Evolutionary conservation across 257 asterid genomes (phyloP).

Genomic region (Echites panduratus): DNA sequence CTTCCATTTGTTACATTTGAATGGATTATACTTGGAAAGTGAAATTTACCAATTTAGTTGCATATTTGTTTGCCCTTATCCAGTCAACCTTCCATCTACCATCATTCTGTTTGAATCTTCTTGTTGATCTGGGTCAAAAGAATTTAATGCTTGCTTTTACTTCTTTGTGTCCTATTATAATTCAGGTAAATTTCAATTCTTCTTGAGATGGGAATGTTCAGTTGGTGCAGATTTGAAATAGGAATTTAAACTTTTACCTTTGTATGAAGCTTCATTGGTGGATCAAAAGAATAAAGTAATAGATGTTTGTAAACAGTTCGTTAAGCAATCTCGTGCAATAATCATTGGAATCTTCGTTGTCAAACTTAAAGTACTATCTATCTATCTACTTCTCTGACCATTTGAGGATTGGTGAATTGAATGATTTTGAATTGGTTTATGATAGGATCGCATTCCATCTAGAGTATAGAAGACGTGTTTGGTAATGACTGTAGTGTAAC

Average conservation of each 20-base stretch:
- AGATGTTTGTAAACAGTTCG: neutral
- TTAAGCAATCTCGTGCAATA: neutral
- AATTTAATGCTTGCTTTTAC: neutral
- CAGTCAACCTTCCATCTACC: neutral
- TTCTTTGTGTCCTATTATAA: neutral
- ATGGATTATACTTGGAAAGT: neutral
- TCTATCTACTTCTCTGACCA: neutral
- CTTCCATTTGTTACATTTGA: neutral
- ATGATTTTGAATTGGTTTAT: neutral
- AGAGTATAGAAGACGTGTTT: no score
- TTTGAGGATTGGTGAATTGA: neutral
- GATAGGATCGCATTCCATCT: neutral
- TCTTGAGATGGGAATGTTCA: neutral
- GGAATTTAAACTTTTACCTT: neutral
- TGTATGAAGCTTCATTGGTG: neutral
- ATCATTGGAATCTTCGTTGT: neutral
- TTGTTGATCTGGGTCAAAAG: neutral
- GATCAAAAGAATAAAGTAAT: neutral
- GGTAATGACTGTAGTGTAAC: neutral
- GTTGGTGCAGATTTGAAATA: neutral
- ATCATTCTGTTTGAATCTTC: neutral
- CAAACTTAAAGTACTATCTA: neutral
- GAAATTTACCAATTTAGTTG: neutral
- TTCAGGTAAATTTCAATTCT: neutral
- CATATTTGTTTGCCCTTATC: neutral